Base-by-base conservation (phyloP, 2,329 filamentous ascomycete genomes). In the Pseudogymnoascus sp. region DNA sequence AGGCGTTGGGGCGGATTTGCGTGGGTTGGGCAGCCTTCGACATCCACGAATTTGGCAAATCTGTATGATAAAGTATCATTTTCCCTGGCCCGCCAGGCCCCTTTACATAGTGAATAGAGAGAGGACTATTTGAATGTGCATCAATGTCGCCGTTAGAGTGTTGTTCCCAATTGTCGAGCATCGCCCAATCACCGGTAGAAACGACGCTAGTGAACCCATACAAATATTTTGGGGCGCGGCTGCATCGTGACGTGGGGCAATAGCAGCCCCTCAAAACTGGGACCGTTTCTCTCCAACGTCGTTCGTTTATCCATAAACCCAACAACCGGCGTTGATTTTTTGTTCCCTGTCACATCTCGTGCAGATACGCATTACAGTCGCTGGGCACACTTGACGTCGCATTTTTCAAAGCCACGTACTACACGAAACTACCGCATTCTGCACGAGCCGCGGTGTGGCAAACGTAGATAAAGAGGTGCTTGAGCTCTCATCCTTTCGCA, bases 31-130 rank as follows among this genome's bases (percentile, higher is more conserved):
- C 48, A 17, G 29, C 15, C 5, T 55, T 15, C 2, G 21, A 35
- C 48, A 55, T 21, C 15, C 15, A 55, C 48, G 48, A 55, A 55
- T 55, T 17, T 55, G 3, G 21, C 27, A 55, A 33, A 55, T 55
- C 48, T 33, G 29, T 55, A 55, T 55, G 48, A 35, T 55, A 55
- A 55, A 35, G 48, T 55, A 35, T 55, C 48, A 55, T 55, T 55
- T 35, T 13, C 48, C 48, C 48, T 33, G 48, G 29, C 15, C 48
- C 35, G 21, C 29, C 29, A 33, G 15, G 29, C 29, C 27, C 29
- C 48, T 55, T 33, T 55, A 55, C 48, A 55, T 55, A 55, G 48
- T 55, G 48, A 55, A 55, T 55, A 55, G 29, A 55, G 25, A 55
- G 29, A 55, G 25, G 29, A 55, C 29, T 35, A 55, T 35, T 55